Base-by-base conservation (phyloP, 2,329 filamentous ascomycete genomes). In the Cercospora citrullina region DNA sequence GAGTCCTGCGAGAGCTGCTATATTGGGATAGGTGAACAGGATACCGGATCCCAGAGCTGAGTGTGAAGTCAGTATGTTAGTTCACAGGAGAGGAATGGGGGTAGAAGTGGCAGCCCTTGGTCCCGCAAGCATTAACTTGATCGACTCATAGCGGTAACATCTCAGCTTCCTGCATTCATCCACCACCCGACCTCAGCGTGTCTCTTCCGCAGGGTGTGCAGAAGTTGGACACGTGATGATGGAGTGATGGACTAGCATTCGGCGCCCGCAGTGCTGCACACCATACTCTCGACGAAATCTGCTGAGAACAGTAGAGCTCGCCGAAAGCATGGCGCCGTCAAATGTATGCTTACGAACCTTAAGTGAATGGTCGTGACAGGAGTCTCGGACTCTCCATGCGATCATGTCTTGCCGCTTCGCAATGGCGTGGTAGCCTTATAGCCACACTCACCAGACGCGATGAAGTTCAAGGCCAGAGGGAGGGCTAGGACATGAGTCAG, bases 111-210 rank as follows among this genome's bases (percentile, higher is more conserved):
- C 91, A 94, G 91, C 91, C 94, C 92, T 86, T 94, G 94, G 92
- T 90, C 92, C 94, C 92, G 92, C 92, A 95, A 95, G 92, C 90
- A 93, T 94, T 95, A 94, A 92, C 92, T 95, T 95, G 92, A 92
- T 95, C 92, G 91, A 94, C 91, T 94, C 89, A 83, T 91, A 85
- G 94, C 92, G 91, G 92, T 95, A 88, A 88, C 90, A 90, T 94
- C 92, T 95, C 92, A 94, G 92, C 92, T 87, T 93, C 87, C 83
- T 87, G 64, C 67, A 33, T 68, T 36, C 60, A 33, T 57, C 53
- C 45, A 10, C 30, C 65, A 63, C 62, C 45, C 62, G 33, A 57
- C n/a, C 33, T 42, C 62, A 39, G 21, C 21, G 18, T 64, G 51
- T 59, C 62, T 64, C 62, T 33, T 30, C 33, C 10, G 26, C 28